phyloP scores from a whole-genome alignment of 1,284 basidiomycete genomes.

The Cystobasidiaceae sp. region DNA sequence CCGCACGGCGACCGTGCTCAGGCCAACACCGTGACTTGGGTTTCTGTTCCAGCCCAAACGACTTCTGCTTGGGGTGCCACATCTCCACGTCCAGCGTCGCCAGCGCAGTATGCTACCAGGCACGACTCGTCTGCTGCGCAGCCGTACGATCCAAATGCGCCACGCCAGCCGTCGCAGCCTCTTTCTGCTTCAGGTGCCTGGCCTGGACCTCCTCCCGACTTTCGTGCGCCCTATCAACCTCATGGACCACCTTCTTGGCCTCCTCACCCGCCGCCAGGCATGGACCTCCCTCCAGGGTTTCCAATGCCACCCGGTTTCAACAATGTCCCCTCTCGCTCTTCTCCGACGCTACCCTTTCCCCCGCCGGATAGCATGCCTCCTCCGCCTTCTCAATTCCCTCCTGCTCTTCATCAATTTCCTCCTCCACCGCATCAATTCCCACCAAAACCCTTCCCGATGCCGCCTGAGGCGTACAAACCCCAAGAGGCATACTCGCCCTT shows the following conservation, averaged over 20 bases:
- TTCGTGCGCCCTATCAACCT: background rate
- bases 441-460: no score
- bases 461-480: no score
- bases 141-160: background rate
- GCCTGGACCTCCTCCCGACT: background rate
- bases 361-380: background rate
- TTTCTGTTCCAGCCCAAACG: no score
- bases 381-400: background rate
- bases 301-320: background rate
- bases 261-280: background rate
- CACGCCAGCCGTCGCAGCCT: background rate
- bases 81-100: no score
- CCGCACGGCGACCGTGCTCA: no score
- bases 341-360: background rate
- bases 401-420: background rate
- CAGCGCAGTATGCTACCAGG: no score
- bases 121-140: no score
- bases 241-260: background rate
- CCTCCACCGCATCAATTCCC: constrained; percentile 3
- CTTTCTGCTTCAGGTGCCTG: background rate
- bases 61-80: no score
- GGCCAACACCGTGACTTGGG: no score
- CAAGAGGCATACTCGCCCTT: background rate
- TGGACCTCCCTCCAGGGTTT: background rate
- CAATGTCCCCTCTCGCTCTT: background rate